These are phyloP conservation scores for Thalassiosira ordinaria DNA, from an alignment of 352 stramenopile species.

Conservation along the genomic window DNA sequence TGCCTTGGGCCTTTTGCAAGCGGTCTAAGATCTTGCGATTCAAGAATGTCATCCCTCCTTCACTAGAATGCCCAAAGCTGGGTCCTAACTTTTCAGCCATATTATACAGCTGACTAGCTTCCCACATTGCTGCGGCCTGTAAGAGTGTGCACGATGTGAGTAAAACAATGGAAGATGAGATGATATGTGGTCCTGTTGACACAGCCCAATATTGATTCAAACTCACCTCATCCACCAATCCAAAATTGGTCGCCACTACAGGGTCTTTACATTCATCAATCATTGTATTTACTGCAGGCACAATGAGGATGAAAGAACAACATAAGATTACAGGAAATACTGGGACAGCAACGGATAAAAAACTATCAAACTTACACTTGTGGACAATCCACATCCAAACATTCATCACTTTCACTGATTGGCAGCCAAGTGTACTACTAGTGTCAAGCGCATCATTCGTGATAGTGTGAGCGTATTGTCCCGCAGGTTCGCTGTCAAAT, in stretches of 20 bases:
- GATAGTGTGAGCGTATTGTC: slow-evolving; percentile 80
- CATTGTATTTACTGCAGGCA: slow-evolving; percentile 24
- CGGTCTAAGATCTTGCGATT: slow-evolving; percentile 65
- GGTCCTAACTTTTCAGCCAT: slow-evolving; percentile 58
- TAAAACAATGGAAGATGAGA: slow-evolving; percentile 1
- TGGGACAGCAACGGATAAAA: too few species aligned
- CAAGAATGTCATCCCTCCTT: slow-evolving; percentile 49
- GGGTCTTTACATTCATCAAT: slow-evolving; percentile 55
- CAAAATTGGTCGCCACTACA: slow-evolving; percentile 45
- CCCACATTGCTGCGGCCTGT: slow-evolving; percentile 55
- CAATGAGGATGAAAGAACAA: not conserved
- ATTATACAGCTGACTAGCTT: slow-evolving; percentile 50
- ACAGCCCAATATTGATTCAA: not conserved
- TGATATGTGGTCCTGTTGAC: not conserved
- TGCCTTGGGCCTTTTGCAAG: slow-evolving; percentile 45
- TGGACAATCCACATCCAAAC: slow-evolving; percentile 81
- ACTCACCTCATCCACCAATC: slow-evolving; percentile 39
- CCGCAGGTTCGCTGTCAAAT: slow-evolving; percentile 62
- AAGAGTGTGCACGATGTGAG: too few species aligned
- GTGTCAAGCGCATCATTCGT: slow-evolving; percentile 68
- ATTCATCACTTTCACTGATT: slow-evolving; percentile 64
- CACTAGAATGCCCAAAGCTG: slow-evolving; percentile 45
- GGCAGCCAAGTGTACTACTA: slow-evolving; percentile 53
- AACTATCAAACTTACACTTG: too few species aligned
- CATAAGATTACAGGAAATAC: not conserved